Evolutionary conservation across 2,329 filamentous ascomycete species (phyloP).

Genomic region (Stagonosporopsis cucurbitacearum): DNA sequence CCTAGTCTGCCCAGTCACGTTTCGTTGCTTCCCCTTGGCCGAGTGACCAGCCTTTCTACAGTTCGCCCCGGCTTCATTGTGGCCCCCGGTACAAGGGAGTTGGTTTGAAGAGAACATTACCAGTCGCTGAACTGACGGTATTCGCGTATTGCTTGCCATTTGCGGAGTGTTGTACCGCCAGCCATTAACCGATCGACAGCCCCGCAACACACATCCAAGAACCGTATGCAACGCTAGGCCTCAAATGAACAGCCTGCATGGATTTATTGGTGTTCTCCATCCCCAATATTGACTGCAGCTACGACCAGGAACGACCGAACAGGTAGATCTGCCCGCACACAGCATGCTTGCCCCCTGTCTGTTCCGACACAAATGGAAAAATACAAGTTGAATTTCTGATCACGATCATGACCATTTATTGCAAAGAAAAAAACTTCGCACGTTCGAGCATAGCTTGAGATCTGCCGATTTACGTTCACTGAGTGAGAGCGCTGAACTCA

Average conservation of each 20-base stretch:
- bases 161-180: not conserved
- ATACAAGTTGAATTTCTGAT: not conserved
- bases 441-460: not conserved
- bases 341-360: not conserved
- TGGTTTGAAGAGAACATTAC: not conserved
- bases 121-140: not conserved
- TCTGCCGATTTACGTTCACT: not conserved
- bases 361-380: not conserved
- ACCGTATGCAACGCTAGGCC: not conserved
- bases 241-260: not conserved
- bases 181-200: not conserved
- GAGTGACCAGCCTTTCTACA: no score
- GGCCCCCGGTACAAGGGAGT: no score
- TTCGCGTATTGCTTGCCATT: not conserved
- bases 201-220: not conserved
- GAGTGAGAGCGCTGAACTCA: not conserved
- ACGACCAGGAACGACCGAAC: not conserved
- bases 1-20: not conserved
- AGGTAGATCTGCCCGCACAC: not conserved
- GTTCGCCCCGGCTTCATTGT: not conserved
- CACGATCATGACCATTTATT: not conserved
- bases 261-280: not conserved
- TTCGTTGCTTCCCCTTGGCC: not conserved
- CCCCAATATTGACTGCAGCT: not conserved
- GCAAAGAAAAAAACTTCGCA: not conserved